Base-by-base conservation (phyloP, 345 rosid species). In the Clarkia xantiana region DNA sequence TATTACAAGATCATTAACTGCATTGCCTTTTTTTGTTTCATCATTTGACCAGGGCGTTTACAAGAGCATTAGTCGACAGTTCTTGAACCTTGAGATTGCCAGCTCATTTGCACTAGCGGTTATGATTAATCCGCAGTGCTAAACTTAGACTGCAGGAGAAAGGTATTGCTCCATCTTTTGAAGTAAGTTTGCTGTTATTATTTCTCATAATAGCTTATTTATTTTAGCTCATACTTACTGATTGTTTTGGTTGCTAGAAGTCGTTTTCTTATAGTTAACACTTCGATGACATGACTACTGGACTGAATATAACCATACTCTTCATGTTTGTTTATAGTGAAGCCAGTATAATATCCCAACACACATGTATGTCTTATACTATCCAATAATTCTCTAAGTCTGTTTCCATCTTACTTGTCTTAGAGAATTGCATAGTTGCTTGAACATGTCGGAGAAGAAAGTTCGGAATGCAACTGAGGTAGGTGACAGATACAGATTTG, bases 361-460 rank as follows among this genome's bases (percentile, higher is more conserved):
- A 3, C 38, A 12, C 6, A 11, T 13, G 10, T 13, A 6, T 14
- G 18, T 46, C 11, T 43, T 13, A 22, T 10, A 14, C 42, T 43
- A 29, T 16, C 57, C 44, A 53, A 18, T 57, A 12, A 18, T 44
- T 55, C 1, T n/a, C n/a, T n/a, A n/a, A n/a, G n/a, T n/a, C 3
- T 47, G 2, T 22, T 67, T 20, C 22, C 34, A 48, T 53, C 38
- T 23, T 18, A 15, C 17, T 40, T 16, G 62, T 75, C 66, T 40
- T 88, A 90, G 97, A 81, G 79, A 59, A 83, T 90, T 51, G 97
- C 95, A 40, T 81, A 83, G 62, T n/a, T 70, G 69, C 44, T 69
- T 90, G 58, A 90, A 86, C 62, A 86, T 90, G 82, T 82, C 97
- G 1, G 78, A 79, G 66, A 82, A 76, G 71, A 90, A 90, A 90